phyloP scores from a whole-genome alignment of 2,329 filamentous ascomycete genomes.

The Corniculantispora saksenae region DNA sequence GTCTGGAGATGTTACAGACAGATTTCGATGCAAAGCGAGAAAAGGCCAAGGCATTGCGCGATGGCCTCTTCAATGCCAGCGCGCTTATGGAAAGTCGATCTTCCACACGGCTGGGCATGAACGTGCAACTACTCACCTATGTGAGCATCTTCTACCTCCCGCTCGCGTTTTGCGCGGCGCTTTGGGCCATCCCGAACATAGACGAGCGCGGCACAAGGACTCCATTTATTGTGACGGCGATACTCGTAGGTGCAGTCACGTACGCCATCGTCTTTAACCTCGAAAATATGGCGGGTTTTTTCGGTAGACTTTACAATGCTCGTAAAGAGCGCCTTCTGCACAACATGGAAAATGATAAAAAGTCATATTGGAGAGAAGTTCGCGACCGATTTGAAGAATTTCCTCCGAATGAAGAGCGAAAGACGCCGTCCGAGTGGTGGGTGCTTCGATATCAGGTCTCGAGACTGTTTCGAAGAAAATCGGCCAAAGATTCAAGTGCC shows the following conservation, averaged over 20 bases:
- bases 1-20: not conserved
- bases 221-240: not conserved
- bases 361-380: too few species aligned
- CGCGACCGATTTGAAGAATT: not conserved
- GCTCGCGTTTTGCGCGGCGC: constrained; percentile 32
- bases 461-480: too few species aligned
- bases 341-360: not conserved
- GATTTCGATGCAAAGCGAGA: not conserved
- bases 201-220: not conserved
- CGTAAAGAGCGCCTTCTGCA: not conserved
- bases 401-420: not conserved
- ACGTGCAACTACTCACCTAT: constrained; percentile 39
- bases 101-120: constrained; percentile 32
- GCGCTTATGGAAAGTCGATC: not conserved
- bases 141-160: constrained; percentile 44
- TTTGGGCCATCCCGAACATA: constrained; percentile 14
- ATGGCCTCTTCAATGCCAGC: not conserved
- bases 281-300: not conserved
- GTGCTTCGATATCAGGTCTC: not conserved
- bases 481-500: too few species aligned
- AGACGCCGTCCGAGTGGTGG: not conserved
- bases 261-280: not conserved
- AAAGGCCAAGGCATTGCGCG: not conserved
- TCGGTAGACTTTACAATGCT: not conserved
- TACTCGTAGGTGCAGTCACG: not conserved